Conservation (phyloP, 306 rosid genomes). For the Quercus rubra region DNA sequence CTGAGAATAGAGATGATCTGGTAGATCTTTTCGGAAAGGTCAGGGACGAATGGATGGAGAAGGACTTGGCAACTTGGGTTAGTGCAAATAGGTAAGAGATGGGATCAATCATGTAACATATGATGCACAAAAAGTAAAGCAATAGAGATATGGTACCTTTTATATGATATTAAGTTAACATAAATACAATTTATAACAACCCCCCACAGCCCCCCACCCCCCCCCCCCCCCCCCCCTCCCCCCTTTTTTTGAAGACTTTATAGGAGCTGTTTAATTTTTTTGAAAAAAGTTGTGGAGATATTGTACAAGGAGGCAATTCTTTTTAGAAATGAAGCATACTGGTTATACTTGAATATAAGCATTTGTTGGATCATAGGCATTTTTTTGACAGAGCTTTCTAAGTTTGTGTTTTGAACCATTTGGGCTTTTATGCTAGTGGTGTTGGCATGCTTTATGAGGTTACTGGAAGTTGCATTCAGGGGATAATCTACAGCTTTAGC, state of each 20-base stretch:
- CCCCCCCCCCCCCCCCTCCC: too few relatives aligned
- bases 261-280: not conserved
- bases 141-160: not conserved
- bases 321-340: too few relatives aligned
- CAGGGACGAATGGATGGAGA: conserved; percentile 87
- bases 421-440: not conserved
- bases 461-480: not conserved
- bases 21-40: conserved; percentile 70
- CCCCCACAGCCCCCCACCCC: too few relatives aligned
- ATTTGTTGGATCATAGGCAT: not conserved
- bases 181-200: too few relatives aligned
- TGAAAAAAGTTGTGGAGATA: not conserved
- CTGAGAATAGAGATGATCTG: conserved; percentile 59
- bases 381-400: not conserved
- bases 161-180: not conserved
- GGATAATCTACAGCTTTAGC: not conserved
- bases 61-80: conserved; percentile 70
- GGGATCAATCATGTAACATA: not conserved
- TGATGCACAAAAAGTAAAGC: not conserved
- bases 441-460: not conserved
- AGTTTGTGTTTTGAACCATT: not conserved
- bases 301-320: not conserved
- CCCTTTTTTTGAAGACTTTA: not conserved
- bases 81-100: conserved; percentile 74
- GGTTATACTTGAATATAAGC: not conserved